These are phyloP conservation scores for Aspergillus intermedius DNA, from an alignment of 2,329 filamentous ascomycete genomes.

Conservation along the genomic window DNA sequence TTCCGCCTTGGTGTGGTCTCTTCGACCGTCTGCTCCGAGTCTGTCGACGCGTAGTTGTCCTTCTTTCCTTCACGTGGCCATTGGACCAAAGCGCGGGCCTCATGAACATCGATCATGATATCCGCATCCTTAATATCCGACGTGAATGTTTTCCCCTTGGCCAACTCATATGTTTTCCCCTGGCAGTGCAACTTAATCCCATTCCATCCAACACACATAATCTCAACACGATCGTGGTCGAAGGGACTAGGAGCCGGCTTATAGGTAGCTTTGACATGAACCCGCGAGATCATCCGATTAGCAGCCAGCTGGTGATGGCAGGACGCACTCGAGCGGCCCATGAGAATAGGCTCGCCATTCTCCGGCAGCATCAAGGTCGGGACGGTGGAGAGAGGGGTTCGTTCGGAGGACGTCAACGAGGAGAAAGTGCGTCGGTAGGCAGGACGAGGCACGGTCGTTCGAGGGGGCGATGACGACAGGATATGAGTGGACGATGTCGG, in stretches of 20 bases:
- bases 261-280: constrained; percentile 86
- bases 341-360: constrained; percentile 72
- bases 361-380: constrained; percentile 74
- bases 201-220: constrained; percentile 93
- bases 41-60: constrained; percentile 43
- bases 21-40: constrained; percentile 68
- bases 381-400: constrained; percentile 74
- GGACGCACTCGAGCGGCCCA: constrained; percentile 91
- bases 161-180: constrained; percentile 75
- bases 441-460: constrained; percentile 42
- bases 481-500: constrained; percentile 92
- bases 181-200: constrained; percentile 88
- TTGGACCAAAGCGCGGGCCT: constrained; percentile 78
- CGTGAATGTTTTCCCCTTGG: constrained; percentile 81
- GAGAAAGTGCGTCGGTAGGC: constrained; percentile 58
- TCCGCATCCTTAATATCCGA: constrained; percentile 82
- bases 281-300: constrained; percentile 85
- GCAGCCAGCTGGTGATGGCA: constrained; percentile 92
- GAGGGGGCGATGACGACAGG: constrained; percentile 76
- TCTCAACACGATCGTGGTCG: constrained; percentile 72
- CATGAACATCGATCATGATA: constrained; percentile 93
- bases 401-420: constrained; percentile 52
- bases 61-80: constrained; percentile 65
- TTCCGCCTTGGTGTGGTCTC: constrained; percentile 39
- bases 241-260: constrained; percentile 61